Evolutionary conservation across 306 rosid genomes (phyloP).

Genomic region (Inga laurina): DNA sequence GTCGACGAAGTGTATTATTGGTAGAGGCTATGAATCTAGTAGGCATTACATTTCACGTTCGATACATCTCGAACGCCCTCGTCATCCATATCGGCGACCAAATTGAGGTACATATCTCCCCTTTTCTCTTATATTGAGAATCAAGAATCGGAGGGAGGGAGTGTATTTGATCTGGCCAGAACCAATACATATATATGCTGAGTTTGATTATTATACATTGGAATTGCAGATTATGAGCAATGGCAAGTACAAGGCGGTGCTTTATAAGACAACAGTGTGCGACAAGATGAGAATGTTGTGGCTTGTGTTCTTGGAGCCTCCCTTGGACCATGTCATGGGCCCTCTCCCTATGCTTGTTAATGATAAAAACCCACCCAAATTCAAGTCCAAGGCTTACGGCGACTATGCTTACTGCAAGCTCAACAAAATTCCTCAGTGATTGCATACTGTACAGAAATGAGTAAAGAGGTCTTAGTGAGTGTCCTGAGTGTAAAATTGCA

Average conservation of each 20-base stretch:
- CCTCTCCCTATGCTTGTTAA: conserved; percentile 53
- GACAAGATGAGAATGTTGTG: conserved; percentile 65
- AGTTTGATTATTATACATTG: no score
- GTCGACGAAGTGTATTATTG: no score
- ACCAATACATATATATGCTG: no score
- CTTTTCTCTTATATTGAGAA: background rate
- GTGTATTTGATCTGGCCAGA: no score
- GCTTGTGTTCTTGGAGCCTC: conserved; percentile 80
- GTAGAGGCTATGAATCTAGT: no score
- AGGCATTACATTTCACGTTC: conserved; percentile 25
- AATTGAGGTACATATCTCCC: conserved; percentile 48
- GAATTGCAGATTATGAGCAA: conserved; percentile 63
- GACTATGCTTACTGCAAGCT: conserved; percentile 66
- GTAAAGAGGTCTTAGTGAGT: no score
- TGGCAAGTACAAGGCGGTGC: conserved; percentile 65
- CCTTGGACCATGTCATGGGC: conserved; percentile 46
- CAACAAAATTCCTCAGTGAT: conserved; percentile 60
- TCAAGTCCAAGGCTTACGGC: conserved; percentile 56
- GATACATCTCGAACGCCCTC: conserved; percentile 71
- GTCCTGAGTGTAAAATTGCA: no score
- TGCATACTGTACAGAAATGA: no score
- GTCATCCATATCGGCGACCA: conserved; percentile 84
- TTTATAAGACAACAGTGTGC: conserved; percentile 66
- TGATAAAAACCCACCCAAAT: conserved; percentile 62
- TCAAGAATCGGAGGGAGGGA: no score